Base-by-base conservation (phyloP, 441 rosid species). In the Pelargonium myrrhifolium region DNA sequence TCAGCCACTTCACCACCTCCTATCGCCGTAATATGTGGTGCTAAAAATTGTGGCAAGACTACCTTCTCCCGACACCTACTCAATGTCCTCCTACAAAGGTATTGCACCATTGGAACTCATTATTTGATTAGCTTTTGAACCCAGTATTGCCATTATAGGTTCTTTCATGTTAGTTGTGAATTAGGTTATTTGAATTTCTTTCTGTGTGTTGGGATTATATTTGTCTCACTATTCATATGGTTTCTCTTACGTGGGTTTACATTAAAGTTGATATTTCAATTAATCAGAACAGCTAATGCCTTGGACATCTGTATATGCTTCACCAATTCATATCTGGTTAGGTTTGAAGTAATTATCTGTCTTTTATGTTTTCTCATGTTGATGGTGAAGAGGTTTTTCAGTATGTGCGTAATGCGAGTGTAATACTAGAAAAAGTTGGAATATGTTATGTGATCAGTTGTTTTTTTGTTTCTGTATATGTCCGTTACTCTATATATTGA, bases 21-120 rank as follows among this genome's bases (percentile, higher is more conserved):
- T 35, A 22, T 83, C 62, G 80, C 83, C 49, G 75, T 90, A 3
- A 64, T 90, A 7, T 93, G 98, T 18, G 97, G 98, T 53, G 82
- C 97, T 65, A 89, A 84, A 71, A 88, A 89, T 85, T 78, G 84
- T 62, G 98, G 98, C 75, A 90, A 87, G 70, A 81, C 90, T 72
- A 90, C 94, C 31, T 89, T 93, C 77, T 93, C 97, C 9, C 96
- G 97, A 61, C 71, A 76, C 73, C 90, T 93, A 62, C 85, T 93
- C 65, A 82, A 86, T 71, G 67, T 76, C 76, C 97, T 93, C 66
- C 96, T 89, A 60, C 85, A 72, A 67, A 93, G 94, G 96, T 40
- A 22, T n/a, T 74, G 12, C 17, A 0, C 56, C 39, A 9, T 42
- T 31, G 4, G 26, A 22, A 8, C 47, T 40, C 14, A 18, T 3